A percentile compares a stretch with the other conserved stretches of the same genome.
phyloP scores from a whole-genome alignment of 176 grass and related monocot genomes.

The Elymus sibiricus region DNA sequence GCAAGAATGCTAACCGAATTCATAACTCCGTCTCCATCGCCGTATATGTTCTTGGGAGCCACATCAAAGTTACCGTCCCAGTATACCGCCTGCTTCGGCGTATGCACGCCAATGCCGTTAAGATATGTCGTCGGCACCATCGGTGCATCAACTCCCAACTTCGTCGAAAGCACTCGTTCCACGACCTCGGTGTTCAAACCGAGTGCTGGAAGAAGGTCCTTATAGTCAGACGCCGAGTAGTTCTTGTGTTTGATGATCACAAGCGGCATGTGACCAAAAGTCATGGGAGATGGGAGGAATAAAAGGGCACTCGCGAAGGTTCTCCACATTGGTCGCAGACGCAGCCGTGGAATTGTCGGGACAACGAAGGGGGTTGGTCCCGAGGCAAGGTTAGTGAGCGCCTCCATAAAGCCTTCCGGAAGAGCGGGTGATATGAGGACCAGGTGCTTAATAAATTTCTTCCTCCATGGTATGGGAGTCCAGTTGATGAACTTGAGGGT shows the following conservation, averaged over 20 bases:
- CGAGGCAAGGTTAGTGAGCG: not conserved
- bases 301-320: not conserved
- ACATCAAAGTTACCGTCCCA: not conserved
- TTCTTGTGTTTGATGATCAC: not conserved
- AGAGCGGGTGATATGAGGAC: not conserved
- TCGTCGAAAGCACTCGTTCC: not conserved
- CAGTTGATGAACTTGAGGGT: not conserved
- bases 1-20: conserved; percentile 5
- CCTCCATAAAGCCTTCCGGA: not conserved
- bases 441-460: not conserved
- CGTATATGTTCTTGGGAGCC: not conserved
- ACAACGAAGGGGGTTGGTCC: not conserved
- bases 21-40: not conserved
- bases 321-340: not conserved
- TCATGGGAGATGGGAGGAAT: not conserved
- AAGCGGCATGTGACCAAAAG: not conserved
- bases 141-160: not conserved
- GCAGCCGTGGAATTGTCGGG: no score
- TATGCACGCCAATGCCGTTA: not conserved
- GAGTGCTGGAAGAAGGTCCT: not conserved
- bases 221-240: not conserved
- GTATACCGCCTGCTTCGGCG: not conserved
- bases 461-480: not conserved
- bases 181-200: not conserved
- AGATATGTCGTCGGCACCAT: not conserved